phyloP scores from a whole-genome alignment of 2,329 filamentous ascomycete genomes.

The Fusarium miscanthi region DNA sequence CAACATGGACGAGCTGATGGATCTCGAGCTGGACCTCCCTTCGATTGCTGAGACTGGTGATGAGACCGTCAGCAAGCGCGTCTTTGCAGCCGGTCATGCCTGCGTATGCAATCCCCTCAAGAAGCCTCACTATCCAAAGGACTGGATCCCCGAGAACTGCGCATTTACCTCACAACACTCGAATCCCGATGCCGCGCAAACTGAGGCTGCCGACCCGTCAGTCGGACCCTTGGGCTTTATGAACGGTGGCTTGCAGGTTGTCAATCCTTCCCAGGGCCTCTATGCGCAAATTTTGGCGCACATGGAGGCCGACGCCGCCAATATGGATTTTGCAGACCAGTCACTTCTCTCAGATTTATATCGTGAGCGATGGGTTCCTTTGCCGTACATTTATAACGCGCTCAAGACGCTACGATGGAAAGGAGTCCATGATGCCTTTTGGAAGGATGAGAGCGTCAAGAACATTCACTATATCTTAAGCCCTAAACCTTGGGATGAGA shows the following conservation, averaged over 20 bases:
- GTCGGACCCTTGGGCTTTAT: slow-evolving; percentile 62
- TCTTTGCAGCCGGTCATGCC: slow-evolving; percentile 86
- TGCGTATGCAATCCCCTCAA: slow-evolving; percentile 87
- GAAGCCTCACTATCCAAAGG: slow-evolving; percentile 79
- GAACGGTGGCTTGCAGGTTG: slow-evolving; percentile 64
- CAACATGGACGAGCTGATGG: slow-evolving; percentile 95
- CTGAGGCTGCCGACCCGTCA: slow-evolving; percentile 55
- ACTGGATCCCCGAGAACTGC: slow-evolving; percentile 72
- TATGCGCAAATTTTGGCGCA: slow-evolving; percentile 63
- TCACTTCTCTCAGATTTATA: slow-evolving; percentile 67
- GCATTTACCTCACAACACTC: slow-evolving; percentile 67
- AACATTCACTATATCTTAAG: slow-evolving; percentile 71
- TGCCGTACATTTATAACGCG: slow-evolving; percentile 72
- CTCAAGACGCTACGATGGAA: slow-evolving; percentile 68
- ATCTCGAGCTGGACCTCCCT: slow-evolving; percentile 73
- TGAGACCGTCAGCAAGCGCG: slow-evolving; percentile 59
- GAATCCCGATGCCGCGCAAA: slow-evolving; percentile 60
- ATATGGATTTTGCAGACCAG: slow-evolving; percentile 70
- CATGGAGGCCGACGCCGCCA: slow-evolving; percentile 59
- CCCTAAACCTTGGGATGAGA: slow-evolving; percentile 71
- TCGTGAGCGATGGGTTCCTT: slow-evolving; percentile 64
- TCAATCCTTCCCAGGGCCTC: slow-evolving; percentile 61
- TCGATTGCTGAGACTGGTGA: slow-evolving; percentile 38
- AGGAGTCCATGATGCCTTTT: slow-evolving; percentile 65
- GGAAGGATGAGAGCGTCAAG: slow-evolving; percentile 68